Base-by-base conservation (phyloP, 176 grass and related monocot genomes). In the Ensete ventricosum region DNA sequence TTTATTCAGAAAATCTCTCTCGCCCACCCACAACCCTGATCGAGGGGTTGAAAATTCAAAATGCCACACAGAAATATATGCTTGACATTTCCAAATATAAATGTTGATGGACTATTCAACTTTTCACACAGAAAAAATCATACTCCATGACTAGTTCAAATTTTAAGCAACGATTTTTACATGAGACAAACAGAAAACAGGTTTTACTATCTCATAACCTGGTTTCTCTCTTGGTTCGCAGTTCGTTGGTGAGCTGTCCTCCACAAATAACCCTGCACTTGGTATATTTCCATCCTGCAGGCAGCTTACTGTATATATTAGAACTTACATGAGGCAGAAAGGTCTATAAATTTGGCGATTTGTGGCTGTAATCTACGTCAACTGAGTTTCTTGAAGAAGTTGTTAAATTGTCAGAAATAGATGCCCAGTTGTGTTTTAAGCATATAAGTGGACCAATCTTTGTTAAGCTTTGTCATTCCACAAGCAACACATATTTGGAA, bases 321-420 rank as follows among this genome's bases (percentile, higher is more conserved):
- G 49, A 54, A 69, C 59, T 77, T 69, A 53, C 19, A 55, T 69
- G 17, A 53, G 23, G 16, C 2, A 74, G 21, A 72, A 11, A 14
- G 10, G 52, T 19, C 16, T 19, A 24, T 2, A 79, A 54, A 23
- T 77, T 6, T 12, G 8, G 6, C 19, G 12, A 8, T 25, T 7
- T 17, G 24, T 72, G 9, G 16, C 19, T 50, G n/a, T 2, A 70
- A 34, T 75, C 22, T 75, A 83, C 64, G 14, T 24, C 22, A 57
- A 66, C 34, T 74, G 78, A n/a, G 58, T 74, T 78, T 51, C 72
- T 71, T 82, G 68, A 62, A 69, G 62, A 82, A 64, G 67, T 14
- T 23, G 52, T 22, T 26, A 19, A n/a, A n/a, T 80, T 62, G 53
- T 81, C 50, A 74, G 58, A 54, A 54, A 54, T 8, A 14, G 4